Base-by-base conservation (phyloP, 169 alveolate species). In the Plasmodium cynomolgi region DNA sequence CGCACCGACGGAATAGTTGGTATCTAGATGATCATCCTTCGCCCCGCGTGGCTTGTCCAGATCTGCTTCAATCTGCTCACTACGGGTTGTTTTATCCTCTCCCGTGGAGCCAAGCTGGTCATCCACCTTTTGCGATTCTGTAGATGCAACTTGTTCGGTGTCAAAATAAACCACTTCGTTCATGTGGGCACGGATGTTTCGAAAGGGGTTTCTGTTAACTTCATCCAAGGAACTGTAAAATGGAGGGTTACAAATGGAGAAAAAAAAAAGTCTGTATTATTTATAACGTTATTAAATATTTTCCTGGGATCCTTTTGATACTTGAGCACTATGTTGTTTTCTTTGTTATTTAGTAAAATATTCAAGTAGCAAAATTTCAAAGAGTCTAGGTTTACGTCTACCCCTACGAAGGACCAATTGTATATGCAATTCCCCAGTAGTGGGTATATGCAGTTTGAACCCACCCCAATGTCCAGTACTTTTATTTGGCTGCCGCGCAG, bases 361-460 rank as follows among this genome's bases (percentile, higher is more conserved):
- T 83, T 92, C 37, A 92, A 77, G 47, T 75, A 77, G 74, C 82
- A 31, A 56, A 34, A 56, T 77, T 83, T 84, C 34, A 84, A 82
- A 29, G 86, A 84, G 23, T 84, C 92, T 41, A 92, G 6, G 54
- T 84, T 92, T 77, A 92, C 37, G 41, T 84, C 93, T 41, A 83
- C 88, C 15, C 96, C 97, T 71, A 95, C 79, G 77, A 95, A 96
- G 41, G 94, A 84, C 97, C 97, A 96, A 11, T 94, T 88, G 75
- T 96, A 95, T 37, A 93, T 96, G 68, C 81, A 34, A 79, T 77
- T 71, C 0, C 97, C 97, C 34, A 96, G 47, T 29, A 96, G 96
- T 9, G 97, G 97, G 34, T 96, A 96, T 44, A 96, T 96, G 62
- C 97, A 95, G 83, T 93, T 95, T 37, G 97, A 97, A 2, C 97